phyloP scores from a whole-genome alignment of 495 filamentous ascomycete species.

The Penicillium roqueforti region DNA sequence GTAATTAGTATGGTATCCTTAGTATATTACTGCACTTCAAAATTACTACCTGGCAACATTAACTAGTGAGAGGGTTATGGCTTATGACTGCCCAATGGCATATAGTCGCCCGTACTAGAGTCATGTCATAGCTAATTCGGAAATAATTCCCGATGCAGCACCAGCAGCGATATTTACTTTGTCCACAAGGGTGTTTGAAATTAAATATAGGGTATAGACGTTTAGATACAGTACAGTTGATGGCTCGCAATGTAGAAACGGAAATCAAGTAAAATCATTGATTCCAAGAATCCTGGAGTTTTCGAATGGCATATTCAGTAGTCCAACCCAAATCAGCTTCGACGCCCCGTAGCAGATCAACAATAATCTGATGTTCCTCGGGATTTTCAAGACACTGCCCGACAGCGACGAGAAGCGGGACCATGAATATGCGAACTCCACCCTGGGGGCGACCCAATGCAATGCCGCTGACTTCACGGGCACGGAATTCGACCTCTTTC shows the following conservation, averaged over 20 bases:
- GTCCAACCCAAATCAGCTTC: conserved; percentile 41
- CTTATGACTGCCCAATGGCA: too few species aligned
- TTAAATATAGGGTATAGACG: neutral
- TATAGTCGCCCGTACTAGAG: too few species aligned
- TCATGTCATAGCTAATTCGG: neutral
- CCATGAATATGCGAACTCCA: conserved; percentile 35
- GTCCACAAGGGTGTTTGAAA: neutral
- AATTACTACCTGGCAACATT: too few species aligned
- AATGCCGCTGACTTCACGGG: conserved; percentile 38
- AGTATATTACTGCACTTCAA: too few species aligned
- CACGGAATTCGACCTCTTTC: conserved; percentile 42
- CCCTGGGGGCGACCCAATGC: conserved; percentile 35
- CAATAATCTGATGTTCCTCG: conserved; percentile 34
- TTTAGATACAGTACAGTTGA: neutral
- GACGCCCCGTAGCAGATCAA: conserved; percentile 35
- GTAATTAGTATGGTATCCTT: too few species aligned
- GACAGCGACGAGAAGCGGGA: conserved; percentile 36
- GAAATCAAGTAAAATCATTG: conserved; percentile 9
- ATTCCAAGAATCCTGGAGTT: conserved; percentile 33
- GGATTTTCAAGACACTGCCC: conserved; percentile 37
- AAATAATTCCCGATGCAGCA: neutral
- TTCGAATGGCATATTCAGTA: conserved; percentile 31
- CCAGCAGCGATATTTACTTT: neutral
- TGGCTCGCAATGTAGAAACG: neutral
- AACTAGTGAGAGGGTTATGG: too few species aligned